Evolutionary conservation across 148 eudicot species (phyloP).

Genomic region (Camellia granthamiana): DNA sequence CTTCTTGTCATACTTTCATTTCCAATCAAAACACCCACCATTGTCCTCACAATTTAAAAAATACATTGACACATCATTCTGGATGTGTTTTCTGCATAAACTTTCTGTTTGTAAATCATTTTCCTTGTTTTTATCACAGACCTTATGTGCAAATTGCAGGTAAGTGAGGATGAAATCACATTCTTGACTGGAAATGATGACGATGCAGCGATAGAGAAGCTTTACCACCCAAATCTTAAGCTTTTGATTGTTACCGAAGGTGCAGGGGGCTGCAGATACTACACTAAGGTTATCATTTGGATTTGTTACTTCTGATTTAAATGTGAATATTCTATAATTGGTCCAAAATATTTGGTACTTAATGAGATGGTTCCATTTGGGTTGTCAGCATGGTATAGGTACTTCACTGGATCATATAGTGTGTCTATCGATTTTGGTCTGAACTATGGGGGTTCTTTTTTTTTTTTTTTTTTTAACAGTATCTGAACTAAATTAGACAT

Average conservation of each 20-base stretch:
- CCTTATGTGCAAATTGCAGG: constrained; percentile 6
- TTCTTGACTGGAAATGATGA: constrained; percentile 32
- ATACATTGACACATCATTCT: too few relatives aligned
- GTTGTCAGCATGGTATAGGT: too few relatives aligned
- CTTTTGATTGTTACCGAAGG: constrained; percentile 71
- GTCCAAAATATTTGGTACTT: too few relatives aligned
- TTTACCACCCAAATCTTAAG: constrained; percentile 64
- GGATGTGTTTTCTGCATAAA: too few relatives aligned
- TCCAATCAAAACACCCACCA: too few relatives aligned
- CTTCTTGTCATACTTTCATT: too few relatives aligned
- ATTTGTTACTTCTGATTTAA: neutral
- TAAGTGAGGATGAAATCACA: constrained; percentile 60
- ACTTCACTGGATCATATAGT: neutral
- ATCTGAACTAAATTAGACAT: neutral
- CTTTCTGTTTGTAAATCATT: too few relatives aligned
- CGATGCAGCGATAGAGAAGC: constrained; percentile 40
- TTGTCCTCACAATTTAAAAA: too few relatives aligned
- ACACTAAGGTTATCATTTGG: constrained; percentile 35
- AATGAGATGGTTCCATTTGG: too few relatives aligned
- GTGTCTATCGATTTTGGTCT: neutral
- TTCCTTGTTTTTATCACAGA: neutral
- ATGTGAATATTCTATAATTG: too few relatives aligned
- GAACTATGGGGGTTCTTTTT: too few relatives aligned
- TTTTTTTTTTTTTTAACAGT: too few relatives aligned
- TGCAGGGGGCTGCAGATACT: constrained; percentile 59